Evolutionary conservation across 1,139 yeast genomes (phyloP), one percentile per base, ranked within the genome.

Genomic region (Lodderomyces orthopsilosis): DNA sequence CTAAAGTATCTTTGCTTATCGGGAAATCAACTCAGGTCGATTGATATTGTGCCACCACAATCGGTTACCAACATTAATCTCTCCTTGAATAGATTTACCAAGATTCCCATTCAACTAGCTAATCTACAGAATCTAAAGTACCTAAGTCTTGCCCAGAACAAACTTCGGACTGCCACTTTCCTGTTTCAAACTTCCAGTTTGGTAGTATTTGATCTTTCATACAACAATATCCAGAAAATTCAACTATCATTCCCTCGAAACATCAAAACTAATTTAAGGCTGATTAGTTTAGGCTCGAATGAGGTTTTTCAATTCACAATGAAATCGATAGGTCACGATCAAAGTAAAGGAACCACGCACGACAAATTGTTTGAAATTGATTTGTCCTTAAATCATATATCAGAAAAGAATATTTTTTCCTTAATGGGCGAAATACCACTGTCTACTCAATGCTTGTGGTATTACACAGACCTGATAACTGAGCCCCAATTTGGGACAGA

Each of bases 321-420:
- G 4, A 30, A 41, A 19, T 47, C 46, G 47, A 41, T 59, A 6
- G 62, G 63, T 2, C 52, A 50, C 28, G 37, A 41, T 37, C 39
- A 35, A 9, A 37, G 41, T 6, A 49, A 50, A 2, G 26, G 26
- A 6, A 42, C 51, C 1, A 26, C 34, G 14, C 63, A 58, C 38
- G 39, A 42, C n/a, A 45, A 49, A 5, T 46, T 61, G 17, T 28
- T 49, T 12, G 65, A 61, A 42, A 35, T 61, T 6, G 66, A 61
- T 41, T 30, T 61, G 30, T 12, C 28, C 10, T 10, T 6, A 9
- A 34, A 19, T 18, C 14, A 9, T 12, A 19, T 34, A 4, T 2
- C 6, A n/a, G 10, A 34, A 18, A 15, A 34, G n/a, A 22, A 33
- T 3, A 27, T 28, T 4, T n/a, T 5, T 9, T n/a, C 32, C 9